Percentiles rank a stretch among this genome's conserved stretches.
Evolutionary conservation across 805 yeast genomes (phyloP).

Genomic region (Cyberlindnera americana): DNA sequence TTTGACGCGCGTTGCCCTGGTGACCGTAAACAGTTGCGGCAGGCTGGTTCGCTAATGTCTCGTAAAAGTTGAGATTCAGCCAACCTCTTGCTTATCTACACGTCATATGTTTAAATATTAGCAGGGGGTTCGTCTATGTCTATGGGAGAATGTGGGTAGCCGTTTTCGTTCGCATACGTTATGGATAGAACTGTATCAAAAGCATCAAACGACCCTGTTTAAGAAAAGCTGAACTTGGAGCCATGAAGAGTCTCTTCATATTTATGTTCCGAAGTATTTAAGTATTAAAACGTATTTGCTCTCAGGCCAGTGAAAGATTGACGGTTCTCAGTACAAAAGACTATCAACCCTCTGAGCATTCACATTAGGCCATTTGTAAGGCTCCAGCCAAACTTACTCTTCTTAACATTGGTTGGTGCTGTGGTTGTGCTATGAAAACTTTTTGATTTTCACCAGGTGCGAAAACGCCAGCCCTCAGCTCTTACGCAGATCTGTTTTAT

Average conservation of each 20-base stretch:
- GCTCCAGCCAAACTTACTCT: neutral
- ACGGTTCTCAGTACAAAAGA: neutral
- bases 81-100: neutral
- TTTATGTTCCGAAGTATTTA: no score
- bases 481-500: no score
- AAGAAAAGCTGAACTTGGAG: neutral
- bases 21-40: conserved; percentile 8
- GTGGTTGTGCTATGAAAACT: neutral
- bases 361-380: neutral
- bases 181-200: conserved; percentile 7
- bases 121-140: neutral
- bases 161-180: conserved; percentile 15
- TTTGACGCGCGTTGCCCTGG: conserved; percentile 8
- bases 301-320: neutral
- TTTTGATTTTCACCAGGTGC: no score
- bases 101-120: neutral
- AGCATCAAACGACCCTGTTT: conserved; percentile 15
- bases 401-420: no score
- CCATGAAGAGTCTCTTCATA: neutral
- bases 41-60: conserved; percentile 7
- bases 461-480: no score
- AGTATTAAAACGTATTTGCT: neutral
- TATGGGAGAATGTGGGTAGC: conserved; percentile 14
- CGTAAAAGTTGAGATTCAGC: conserved; percentile 2
- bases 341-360: no score